Evolutionary conservation across 2,329 filamentous ascomycete species (phyloP).

Genomic region (Exophiala xenobiotica): DNA sequence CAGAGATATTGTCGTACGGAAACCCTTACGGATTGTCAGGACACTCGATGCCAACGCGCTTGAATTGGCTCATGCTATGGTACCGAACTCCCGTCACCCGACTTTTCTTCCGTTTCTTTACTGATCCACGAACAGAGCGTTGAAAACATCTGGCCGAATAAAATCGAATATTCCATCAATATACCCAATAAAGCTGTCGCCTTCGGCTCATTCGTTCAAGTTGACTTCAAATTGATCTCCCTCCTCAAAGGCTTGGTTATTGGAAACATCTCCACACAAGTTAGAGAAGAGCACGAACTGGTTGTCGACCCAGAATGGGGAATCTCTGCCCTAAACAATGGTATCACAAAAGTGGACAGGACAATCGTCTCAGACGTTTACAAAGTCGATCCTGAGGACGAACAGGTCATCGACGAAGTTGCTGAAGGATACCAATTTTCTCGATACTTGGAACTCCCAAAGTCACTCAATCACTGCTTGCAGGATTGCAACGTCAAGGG

Average conservation of each 20-base stretch:
- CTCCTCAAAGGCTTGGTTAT: slow-evolving; percentile 84
- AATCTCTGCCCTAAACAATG: slow-evolving; percentile 31
- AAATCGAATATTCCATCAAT: slow-evolving; percentile 91
- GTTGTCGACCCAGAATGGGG: slow-evolving; percentile 51
- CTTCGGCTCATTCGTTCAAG: slow-evolving; percentile 80
- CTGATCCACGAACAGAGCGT: slow-evolving; percentile 58
- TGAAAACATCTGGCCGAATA: slow-evolving; percentile 97
- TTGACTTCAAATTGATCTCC: slow-evolving; percentile 85
- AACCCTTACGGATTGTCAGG: slow-evolving; percentile 73
- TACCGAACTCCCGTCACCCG: slow-evolving; percentile 33
- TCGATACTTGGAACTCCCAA: slow-evolving; percentile 68
- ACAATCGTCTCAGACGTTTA: slow-evolving; percentile 67
- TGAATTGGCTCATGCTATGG: slow-evolving; percentile 83
- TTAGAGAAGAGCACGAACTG: slow-evolving; percentile 76
- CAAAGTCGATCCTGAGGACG: slow-evolving; percentile 64
- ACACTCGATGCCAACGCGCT: slow-evolving; percentile 73
- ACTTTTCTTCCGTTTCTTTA: background rate
- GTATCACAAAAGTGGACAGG: slow-evolving; percentile 57
- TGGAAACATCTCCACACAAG: slow-evolving; percentile 74
- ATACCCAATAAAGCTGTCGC: slow-evolving; percentile 93
- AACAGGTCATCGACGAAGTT: slow-evolving; percentile 56
- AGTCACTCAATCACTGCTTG: slow-evolving; percentile 75
- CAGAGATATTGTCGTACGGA: slow-evolving; percentile 79
- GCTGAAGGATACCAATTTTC: slow-evolving; percentile 61
- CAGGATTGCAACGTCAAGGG: slow-evolving; percentile 87